These are phyloP conservation scores for Discostella stelligera DNA, from an alignment of 352 stramenopile genomes.

Conservation along the genomic window DNA sequence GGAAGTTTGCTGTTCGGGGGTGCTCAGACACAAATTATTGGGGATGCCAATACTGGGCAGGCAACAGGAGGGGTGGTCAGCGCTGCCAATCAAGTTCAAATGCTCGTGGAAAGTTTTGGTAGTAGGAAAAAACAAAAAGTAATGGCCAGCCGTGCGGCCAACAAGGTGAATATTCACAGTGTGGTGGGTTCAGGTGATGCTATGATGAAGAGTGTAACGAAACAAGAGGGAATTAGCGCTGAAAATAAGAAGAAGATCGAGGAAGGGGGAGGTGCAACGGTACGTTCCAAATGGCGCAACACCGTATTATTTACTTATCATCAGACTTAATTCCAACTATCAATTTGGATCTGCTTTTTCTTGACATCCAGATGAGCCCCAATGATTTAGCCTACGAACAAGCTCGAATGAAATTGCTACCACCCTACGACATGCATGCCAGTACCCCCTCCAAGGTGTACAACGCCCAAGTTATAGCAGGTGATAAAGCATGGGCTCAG, in stretches of 20 bases:
- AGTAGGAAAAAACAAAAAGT: constrained; percentile 74
- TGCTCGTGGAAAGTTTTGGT: constrained; percentile 75
- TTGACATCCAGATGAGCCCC: constrained; percentile 12
- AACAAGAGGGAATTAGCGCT: constrained; percentile 49
- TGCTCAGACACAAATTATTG: constrained; percentile 4
- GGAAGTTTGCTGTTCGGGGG: constrained; percentile 14
- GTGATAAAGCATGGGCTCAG: constrained; percentile 50
- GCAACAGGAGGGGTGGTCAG: constrained; percentile 1
- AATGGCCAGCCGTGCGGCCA: constrained; percentile 63
- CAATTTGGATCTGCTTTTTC: neutral
- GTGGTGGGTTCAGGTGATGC: constrained; percentile 64
- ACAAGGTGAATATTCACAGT: constrained; percentile 69
- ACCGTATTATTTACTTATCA: neutral
- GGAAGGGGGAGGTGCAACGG: constrained; percentile 19
- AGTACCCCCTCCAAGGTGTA: constrained; percentile 58
- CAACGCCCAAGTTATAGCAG: constrained; percentile 58
- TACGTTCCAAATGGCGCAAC: neutral
- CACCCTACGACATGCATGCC: constrained; percentile 60
- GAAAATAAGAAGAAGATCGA: constrained; percentile 63
- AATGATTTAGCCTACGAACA: constrained; percentile 45
- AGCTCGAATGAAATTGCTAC: constrained; percentile 57
- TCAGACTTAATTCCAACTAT: neutral
- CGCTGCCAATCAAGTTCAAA: constrained; percentile 27
- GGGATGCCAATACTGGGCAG: neutral
- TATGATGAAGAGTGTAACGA: constrained; percentile 45